Conservation (phyloP, 2,329 filamentous ascomycete species). For the Nigrograna mackinnonii region DNA sequence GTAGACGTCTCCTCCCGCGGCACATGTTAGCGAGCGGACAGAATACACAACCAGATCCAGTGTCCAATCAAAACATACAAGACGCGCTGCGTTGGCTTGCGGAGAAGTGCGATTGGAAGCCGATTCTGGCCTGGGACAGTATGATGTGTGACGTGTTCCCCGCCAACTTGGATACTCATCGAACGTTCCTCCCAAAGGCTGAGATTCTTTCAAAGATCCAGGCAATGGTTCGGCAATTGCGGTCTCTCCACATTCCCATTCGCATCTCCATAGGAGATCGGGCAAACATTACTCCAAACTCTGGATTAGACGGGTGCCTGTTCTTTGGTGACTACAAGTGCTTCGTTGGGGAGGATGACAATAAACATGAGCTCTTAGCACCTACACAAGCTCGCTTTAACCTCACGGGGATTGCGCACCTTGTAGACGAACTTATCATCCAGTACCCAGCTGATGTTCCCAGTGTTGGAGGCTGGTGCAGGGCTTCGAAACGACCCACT, state of each 20-base stretch:
- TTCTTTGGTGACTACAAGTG: conserved; percentile 41
- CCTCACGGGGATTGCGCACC: conserved; percentile 31
- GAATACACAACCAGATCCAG: conserved; percentile 23
- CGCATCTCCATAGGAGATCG: conserved; percentile 38
- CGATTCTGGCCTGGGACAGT: conserved; percentile 35
- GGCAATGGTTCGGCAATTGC: conserved; percentile 30
- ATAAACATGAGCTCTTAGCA: conserved; percentile 27
- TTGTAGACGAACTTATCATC: conserved; percentile 41
- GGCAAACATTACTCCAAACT: conserved; percentile 22
- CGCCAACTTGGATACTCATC: conserved; percentile 32
- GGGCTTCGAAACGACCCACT: conserved; percentile 20
- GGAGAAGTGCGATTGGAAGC: conserved; percentile 35
- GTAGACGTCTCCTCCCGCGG: conserved; percentile 11
- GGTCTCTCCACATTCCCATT: conserved; percentile 33
- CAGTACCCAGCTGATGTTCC: conserved; percentile 37
- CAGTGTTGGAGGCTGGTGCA: conserved; percentile 29
- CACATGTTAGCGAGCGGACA: conserved; percentile 1
- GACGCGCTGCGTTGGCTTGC: conserved; percentile 35
- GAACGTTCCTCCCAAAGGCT: conserved; percentile 31
- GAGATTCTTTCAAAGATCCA: conserved; percentile 34
- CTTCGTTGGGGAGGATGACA: conserved; percentile 27
- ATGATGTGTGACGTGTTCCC: conserved; percentile 44
- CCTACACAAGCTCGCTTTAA: conserved; percentile 38
- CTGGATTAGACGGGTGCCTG: conserved; percentile 34
- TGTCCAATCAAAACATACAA: conserved; percentile 33